Base-by-base conservation (phyloP, 73 alveolate species). In the Tetrahymena thermophila region DNA sequence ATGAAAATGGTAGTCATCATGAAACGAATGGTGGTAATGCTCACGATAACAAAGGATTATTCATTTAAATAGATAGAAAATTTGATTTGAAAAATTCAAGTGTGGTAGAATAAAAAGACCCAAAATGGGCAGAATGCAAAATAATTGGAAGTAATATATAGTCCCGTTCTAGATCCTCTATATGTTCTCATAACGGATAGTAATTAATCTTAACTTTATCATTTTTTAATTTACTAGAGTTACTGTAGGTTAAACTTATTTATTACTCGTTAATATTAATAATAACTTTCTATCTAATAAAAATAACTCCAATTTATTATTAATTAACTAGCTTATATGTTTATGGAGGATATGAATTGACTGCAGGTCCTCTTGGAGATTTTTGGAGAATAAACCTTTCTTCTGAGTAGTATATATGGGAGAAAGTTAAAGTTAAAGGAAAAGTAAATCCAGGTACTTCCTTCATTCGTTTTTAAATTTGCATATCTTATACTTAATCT, bases 111-210 rank as follows among this genome's bases (percentile, higher is more conserved):
- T 42, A 95, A 34, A 93, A 85, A 19, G 97, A 95, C 93, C 95
- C 95, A 50, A 95, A 95, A 95, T 95, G 97, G 97, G 93, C 93
- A 44, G 97, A 95, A 89, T 57, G 84, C 34, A 95, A 95, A 85
- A 93, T 95, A 0, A 94, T 85, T 89, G 96, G 96, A 8, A 95
- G 94, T 43, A 95, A 95, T 34, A 95, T 95, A 17, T 37, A 95
- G 23, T 94, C 93, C 17, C 93, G 97, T 35, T 94, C 97, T 1
- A 35, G 94, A 34, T 34, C 97, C 17, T 35, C 94, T 15, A 95
- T 95, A 0, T 43, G 94, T 35, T 37, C 93, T 15, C 95, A 89
- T n/a, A 95, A 95, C 93, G 95, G 94, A 85, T 95, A 43, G 97
- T 95, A 95, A 43, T 35, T 38, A 13, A 11, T n/a, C 23, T 28